These are phyloP conservation scores for Pseudogymnoascus sp. DNA, from an alignment of 2,329 filamentous ascomycete genomes.

Conservation along the genomic window DNA sequence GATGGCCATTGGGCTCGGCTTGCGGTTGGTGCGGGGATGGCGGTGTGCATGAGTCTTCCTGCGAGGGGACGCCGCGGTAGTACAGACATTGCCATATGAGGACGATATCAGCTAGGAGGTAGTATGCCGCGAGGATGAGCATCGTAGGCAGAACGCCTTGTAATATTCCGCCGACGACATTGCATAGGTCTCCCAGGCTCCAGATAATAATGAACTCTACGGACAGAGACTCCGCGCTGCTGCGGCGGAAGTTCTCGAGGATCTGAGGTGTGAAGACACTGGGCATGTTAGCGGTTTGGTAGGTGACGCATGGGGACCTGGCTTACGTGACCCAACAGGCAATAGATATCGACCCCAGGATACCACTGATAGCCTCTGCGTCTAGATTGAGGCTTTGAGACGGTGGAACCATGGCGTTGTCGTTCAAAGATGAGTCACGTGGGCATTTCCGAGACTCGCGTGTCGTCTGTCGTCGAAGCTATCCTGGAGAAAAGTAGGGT, in stretches of 20 bases:
- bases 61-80: slow-evolving; percentile 75
- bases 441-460: not conserved
- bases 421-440: not conserved
- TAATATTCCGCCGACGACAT: slow-evolving; percentile 84
- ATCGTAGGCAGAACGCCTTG: slow-evolving; percentile 92
- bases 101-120: slow-evolving; percentile 85
- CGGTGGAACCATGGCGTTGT: slow-evolving; percentile 31
- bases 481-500: not conserved
- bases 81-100: slow-evolving; percentile 88
- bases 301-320: not conserved
- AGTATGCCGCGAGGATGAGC: slow-evolving; percentile 90
- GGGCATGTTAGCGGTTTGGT: not conserved
- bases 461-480: not conserved
- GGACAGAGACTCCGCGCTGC: slow-evolving; percentile 80
- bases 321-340: slow-evolving; percentile 79
- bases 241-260: slow-evolving; percentile 82
- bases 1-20: slow-evolving; percentile 40
- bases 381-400: slow-evolving; percentile 59
- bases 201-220: slow-evolving; percentile 89
- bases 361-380: slow-evolving; percentile 84
- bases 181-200: slow-evolving; percentile 92
- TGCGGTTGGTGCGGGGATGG: slow-evolving; percentile 6
- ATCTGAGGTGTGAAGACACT: slow-evolving; percentile 91
- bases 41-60: slow-evolving; percentile 38
- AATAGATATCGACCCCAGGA: slow-evolving; percentile 93